phyloP scores from a whole-genome alignment of 2,329 filamentous ascomycete genomes.

The Corinectria fuckeliana region DNA sequence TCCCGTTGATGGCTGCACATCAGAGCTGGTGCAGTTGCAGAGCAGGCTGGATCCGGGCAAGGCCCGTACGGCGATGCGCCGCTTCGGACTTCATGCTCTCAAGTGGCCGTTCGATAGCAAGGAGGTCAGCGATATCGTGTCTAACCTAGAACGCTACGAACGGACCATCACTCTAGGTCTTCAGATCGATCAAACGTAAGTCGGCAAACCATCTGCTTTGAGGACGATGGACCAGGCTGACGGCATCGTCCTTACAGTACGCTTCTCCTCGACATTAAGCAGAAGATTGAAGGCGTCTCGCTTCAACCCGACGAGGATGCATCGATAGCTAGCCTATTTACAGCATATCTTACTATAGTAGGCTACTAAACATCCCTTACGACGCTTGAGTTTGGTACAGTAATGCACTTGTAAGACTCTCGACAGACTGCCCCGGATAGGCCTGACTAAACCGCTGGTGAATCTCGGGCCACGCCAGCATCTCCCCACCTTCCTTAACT shows the following conservation, averaged over 20 bases:
- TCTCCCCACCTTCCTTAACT: background rate
- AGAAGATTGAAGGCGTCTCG: background rate
- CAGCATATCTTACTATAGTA: too few relatives aligned
- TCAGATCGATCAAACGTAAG: constrained; percentile 6
- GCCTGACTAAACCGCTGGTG: background rate
- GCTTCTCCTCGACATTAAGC: constrained; percentile 1
- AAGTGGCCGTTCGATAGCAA: constrained; percentile 20
- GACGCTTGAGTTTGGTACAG: background rate
- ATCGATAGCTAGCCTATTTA: background rate
- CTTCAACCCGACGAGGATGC: background rate
- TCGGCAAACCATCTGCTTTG: background rate
- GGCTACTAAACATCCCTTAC: too few relatives aligned
- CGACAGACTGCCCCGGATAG: background rate
- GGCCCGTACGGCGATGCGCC: constrained; percentile 10
- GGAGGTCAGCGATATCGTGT: constrained; percentile 8
- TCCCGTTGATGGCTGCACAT: constrained; percentile 6
- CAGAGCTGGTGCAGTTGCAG: constrained; percentile 3
- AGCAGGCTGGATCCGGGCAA: constrained; percentile 9
- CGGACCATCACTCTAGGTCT: constrained; percentile 3
- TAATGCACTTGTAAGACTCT: background rate
- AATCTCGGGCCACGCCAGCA: background rate
- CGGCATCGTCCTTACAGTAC: background rate
- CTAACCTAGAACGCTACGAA: constrained; percentile 4
- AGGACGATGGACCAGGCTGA: background rate
- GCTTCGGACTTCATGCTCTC: constrained; percentile 9